Evolutionary conservation across 495 filamentous ascomycete species (phyloP).

Genomic region (Xylaria scruposa): DNA sequence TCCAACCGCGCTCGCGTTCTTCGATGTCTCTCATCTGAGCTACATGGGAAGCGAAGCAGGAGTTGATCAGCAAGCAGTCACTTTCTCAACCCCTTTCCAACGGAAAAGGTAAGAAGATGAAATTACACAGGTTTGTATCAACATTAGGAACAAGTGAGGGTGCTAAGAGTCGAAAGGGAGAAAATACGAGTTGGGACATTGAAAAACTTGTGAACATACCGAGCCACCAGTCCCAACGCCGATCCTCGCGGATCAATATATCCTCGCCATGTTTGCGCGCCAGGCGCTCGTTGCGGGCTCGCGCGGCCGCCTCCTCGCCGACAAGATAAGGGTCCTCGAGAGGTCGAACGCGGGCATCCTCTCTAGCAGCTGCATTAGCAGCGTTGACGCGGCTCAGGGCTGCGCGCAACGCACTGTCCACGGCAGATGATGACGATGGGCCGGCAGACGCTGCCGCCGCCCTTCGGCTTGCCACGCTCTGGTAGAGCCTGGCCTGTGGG

Average conservation of each 20-base stretch:
- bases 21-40: constrained; percentile 57
- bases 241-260: constrained; percentile 52
- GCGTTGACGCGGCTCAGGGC: constrained; percentile 35
- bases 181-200: neutral
- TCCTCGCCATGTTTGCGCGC: constrained; percentile 54
- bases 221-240: constrained; percentile 58
- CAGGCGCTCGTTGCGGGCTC: constrained; percentile 51
- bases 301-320: constrained; percentile 56
- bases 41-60: constrained; percentile 16
- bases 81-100: neutral
- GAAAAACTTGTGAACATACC: constrained; percentile 36
- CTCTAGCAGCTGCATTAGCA: constrained; percentile 23
- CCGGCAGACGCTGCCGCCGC: constrained; percentile 38
- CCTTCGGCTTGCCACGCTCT: constrained; percentile 55
- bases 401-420: constrained; percentile 37
- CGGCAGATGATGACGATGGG: constrained; percentile 20
- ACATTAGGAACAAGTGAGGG: neutral
- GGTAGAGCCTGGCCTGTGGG: constrained; percentile 56
- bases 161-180: neutral
- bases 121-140: neutral
- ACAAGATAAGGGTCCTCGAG: constrained; percentile 61
- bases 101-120: neutral
- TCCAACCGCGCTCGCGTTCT: constrained; percentile 55
- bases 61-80: neutral
- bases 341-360: constrained; percentile 43